phyloP scores from a whole-genome alignment of 2,329 filamentous ascomycete species.

The Gaeumannomyces sp. region DNA sequence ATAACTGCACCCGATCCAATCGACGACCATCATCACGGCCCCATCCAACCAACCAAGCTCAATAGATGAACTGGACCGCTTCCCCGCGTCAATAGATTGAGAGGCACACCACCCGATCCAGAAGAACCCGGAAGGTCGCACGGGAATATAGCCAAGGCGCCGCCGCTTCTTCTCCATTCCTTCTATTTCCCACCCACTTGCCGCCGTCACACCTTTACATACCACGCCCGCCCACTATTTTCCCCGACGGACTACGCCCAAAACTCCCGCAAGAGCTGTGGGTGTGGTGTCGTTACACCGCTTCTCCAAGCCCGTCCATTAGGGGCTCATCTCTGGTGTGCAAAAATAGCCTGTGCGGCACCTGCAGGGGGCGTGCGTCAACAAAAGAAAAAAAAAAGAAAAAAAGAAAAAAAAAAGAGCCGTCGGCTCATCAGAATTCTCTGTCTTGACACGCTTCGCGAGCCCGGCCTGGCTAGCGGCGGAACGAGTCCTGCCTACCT shows the following conservation, averaged over 20 bases:
- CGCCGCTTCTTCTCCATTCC: neutral
- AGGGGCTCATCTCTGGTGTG: neutral
- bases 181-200: neutral
- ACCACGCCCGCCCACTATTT: neutral
- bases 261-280: neutral
- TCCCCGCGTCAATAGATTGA: slow-evolving; percentile 2
- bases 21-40: neutral
- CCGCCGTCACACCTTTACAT: neutral
- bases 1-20: neutral
- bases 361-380: neutral
- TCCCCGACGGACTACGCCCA: neutral
- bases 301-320: neutral
- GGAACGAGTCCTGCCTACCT: neutral
- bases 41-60: too few species aligned
- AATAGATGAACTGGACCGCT: neutral
- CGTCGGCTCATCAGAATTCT: too few species aligned
- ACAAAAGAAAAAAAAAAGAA: neutral
- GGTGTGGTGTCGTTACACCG: neutral
- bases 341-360: neutral
- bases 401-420: too few species aligned
- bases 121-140: neutral
- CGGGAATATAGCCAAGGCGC: neutral
- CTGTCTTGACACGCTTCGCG: too few species aligned
- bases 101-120: neutral
- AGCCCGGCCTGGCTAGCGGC: too few species aligned